Conservation (phyloP, 1,284 basidiomycete genomes). For the Waitea zeae region DNA sequence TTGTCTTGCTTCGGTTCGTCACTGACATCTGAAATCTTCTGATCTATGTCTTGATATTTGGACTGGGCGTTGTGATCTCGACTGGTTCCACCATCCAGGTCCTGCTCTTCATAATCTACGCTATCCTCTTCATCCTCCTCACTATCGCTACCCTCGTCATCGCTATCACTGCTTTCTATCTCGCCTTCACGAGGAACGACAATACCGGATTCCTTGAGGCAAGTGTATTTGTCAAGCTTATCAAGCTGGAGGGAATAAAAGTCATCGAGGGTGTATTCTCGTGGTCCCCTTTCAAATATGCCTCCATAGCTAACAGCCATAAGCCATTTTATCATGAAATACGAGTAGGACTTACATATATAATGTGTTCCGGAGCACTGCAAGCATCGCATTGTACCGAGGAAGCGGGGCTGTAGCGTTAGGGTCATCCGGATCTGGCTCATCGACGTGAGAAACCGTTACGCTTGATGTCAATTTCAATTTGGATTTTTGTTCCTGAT, state of each 20-base stretch:
- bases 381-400: conserved; percentile 88
- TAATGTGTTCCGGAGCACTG: conserved; percentile 71
- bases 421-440: conserved; percentile 46
- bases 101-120: conserved; percentile 20
- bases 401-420: conserved; percentile 50
- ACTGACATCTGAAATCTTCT: conserved; percentile 6
- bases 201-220: conserved; percentile 50
- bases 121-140: conserved; percentile 24
- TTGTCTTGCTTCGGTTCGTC: conserved; percentile 5
- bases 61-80: conserved; percentile 13
- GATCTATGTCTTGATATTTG: conserved; percentile 8
- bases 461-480: too few relatives aligned
- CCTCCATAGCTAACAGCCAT: conserved; percentile 55
- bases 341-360: conserved; percentile 49
- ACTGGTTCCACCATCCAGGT: conserved; percentile 12
- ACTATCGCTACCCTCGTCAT: conserved; percentile 31
- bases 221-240: conserved; percentile 63
- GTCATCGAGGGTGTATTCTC: conserved; percentile 78
- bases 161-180: conserved; percentile 38
- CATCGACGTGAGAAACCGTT: too few relatives aligned
- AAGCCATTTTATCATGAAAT: not conserved
- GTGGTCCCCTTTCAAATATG: conserved; percentile 65
- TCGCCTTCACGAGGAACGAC: conserved; percentile 44
- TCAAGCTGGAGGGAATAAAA: conserved; percentile 66
- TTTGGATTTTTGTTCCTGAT: too few relatives aligned